Conservation (phyloP, 768 basidiomycete genomes). For the Pleurotus citrinopileatus region DNA sequence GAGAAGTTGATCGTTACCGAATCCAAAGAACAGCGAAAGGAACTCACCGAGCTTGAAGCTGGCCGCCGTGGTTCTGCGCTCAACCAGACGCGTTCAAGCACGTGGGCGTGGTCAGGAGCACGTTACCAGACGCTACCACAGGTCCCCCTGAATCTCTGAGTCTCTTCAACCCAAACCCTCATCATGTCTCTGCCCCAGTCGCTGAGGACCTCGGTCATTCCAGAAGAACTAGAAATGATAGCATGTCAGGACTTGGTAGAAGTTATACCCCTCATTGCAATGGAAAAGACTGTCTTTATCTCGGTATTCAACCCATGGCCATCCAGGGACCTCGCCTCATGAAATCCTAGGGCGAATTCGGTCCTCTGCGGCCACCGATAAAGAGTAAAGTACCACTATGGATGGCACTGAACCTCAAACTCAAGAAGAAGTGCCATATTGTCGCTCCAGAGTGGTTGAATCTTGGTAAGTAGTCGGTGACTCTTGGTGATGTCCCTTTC, state of each 20-base stretch:
- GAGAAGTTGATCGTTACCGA: not conserved
- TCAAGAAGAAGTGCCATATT: conserved; percentile 93
- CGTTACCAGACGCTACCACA: not conserved
- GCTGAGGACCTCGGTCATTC: conserved; percentile 70
- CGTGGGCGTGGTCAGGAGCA: not conserved
- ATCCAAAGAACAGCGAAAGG: not conserved
- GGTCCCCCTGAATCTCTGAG: not conserved
- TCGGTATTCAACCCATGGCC: conserved; percentile 51
- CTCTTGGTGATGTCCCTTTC: not conserved
- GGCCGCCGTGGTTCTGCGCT: not conserved
- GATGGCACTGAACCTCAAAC: conserved; percentile 92
- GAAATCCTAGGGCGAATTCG: conserved; percentile 76
- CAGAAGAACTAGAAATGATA: conserved; percentile 85
- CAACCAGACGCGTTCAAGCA: not conserved
- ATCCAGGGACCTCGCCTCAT: conserved; percentile 11
- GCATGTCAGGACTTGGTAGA: conserved; percentile 83
- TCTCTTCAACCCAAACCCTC: not conserved
- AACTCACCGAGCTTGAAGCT: not conserved
- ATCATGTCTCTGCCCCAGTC: conserved; percentile 76
- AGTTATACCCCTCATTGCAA: conserved; percentile 83
- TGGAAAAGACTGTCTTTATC: conserved; percentile 90
- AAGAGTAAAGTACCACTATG: conserved; percentile 89
- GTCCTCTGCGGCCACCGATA: conserved; percentile 86
- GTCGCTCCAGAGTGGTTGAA: conserved; percentile 87
- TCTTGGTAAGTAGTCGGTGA: conserved; percentile 56